Conservation (phyloP, 768 basidiomycete species). For the Russula sp. region DNA sequence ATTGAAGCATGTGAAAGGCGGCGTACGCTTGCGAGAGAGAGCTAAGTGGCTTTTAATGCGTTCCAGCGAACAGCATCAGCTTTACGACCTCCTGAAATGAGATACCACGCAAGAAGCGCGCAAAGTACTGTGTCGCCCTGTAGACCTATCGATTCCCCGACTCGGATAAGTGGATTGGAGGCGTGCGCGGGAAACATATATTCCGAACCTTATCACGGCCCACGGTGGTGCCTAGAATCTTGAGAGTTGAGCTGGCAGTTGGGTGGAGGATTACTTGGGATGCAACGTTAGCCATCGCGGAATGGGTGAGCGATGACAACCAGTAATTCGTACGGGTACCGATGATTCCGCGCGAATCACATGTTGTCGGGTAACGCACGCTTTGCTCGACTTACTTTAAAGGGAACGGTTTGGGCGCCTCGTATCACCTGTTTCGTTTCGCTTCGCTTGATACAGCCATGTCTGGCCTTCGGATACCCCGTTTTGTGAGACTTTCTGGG, state of each 20-base stretch:
- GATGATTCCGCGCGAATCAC: conserved; percentile 14
- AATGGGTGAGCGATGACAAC: conserved; percentile 2
- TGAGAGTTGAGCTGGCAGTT: conserved; percentile 67
- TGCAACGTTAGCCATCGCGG: conserved; percentile 45
- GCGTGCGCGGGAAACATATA: conserved; percentile 3
- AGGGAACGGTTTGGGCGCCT: not conserved
- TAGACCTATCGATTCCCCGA: conserved; percentile 55
- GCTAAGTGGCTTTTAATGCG: conserved; percentile 85
- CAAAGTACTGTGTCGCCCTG: conserved; percentile 85
- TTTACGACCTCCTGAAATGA: conserved; percentile 66
- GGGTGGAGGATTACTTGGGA: conserved; percentile 87
- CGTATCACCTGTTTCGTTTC: not conserved
- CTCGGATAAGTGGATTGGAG: not conserved
- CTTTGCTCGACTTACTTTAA: not conserved
- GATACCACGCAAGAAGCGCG: conserved; percentile 87
- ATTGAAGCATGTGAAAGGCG: not conserved
- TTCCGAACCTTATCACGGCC: conserved; percentile 83
- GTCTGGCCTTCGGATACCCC: conserved; percentile 34
- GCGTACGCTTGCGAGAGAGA: conserved; percentile 75
- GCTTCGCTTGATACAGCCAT: conserved; percentile 27
- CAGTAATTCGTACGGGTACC: not conserved
- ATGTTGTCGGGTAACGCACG: conserved; percentile 7
- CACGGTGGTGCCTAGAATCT: conserved; percentile 73
- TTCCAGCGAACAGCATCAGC: conserved; percentile 72
- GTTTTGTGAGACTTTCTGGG: conserved; percentile 24